phyloP scores from a whole-genome alignment of 2,329 filamentous ascomycete species.

The Aspergillaceae sp. region DNA sequence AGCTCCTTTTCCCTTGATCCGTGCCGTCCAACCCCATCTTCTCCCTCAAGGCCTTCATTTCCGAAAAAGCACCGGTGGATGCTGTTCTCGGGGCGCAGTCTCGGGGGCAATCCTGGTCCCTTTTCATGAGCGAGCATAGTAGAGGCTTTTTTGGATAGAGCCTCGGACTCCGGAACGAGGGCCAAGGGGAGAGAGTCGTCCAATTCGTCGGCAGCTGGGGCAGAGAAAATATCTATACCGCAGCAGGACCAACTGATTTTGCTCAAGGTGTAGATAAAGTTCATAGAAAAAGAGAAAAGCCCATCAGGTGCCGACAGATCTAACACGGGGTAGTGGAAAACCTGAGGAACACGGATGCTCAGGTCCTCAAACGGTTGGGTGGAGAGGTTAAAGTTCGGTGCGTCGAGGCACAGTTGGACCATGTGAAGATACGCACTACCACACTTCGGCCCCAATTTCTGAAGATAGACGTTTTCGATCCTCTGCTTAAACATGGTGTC shows the following conservation, averaged over 20 bases:
- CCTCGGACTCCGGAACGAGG: slow-evolving; percentile 27
- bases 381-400: slow-evolving; percentile 43
- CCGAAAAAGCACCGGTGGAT: slow-evolving; percentile 13
- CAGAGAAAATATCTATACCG: slow-evolving; percentile 33
- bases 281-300: slow-evolving; percentile 36
- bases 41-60: slow-evolving; percentile 17
- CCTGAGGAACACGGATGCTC: slow-evolving; percentile 32
- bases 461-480: slow-evolving; percentile 55
- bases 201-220: slow-evolving; percentile 32
- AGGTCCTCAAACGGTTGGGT: slow-evolving; percentile 36
- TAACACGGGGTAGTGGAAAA: slow-evolving; percentile 35
- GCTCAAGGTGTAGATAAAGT: slow-evolving; percentile 36
- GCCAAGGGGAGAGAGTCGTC: slow-evolving; percentile 36
- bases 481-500: slow-evolving; percentile 54
- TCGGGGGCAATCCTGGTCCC: background rate
- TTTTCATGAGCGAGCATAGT: background rate
- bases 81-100: slow-evolving; percentile 10
- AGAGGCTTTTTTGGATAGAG: slow-evolving; percentile 11
- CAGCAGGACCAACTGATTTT: slow-evolving; percentile 37
- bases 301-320: slow-evolving; percentile 33
- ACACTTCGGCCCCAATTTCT: slow-evolving; percentile 54
- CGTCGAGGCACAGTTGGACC: slow-evolving; percentile 53
- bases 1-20: slow-evolving; percentile 29
- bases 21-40: slow-evolving; percentile 19
- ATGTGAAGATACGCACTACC: slow-evolving; percentile 56